Evolutionary conservation across 2,329 filamentous ascomycete genomes (phyloP), one percentile per base, ranked within the genome.

Genomic region (Malbranchea zuffiana): DNA sequence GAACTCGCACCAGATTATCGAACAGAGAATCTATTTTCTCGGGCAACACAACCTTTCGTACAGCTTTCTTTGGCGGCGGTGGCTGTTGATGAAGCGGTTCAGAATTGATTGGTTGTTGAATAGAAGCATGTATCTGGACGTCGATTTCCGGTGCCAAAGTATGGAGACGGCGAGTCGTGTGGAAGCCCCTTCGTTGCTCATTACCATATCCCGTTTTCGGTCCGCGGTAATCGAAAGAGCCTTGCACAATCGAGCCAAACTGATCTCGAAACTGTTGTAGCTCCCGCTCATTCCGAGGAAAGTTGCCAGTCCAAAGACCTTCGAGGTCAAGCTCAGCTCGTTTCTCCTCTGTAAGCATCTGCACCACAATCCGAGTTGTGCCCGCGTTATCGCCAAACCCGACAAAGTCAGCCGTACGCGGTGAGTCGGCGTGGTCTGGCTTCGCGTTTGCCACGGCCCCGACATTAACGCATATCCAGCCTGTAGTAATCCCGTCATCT

Each of bases 391-490:
- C 64, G 1, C 85, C 83, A 52, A 95, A 95, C 0, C 88, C 88
- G 21, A 85, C 78, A 40, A 87, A 75, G 4, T 44, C 50, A n/a
- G n/a, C n/a, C n/a, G n/a, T n/a, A 11, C 32, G 34, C 12, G 32
- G 33, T 17, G 35, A 32, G 21, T 18, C 10, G 10, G 11, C 25
- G 3, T 34, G 33, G 7, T 46, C 44, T 11, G 53, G 49, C 15
- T 45, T 49, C 8, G 69, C 65, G 15, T 72, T 71, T 28, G 80
- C 74, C 1, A 85, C 69, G 11, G 73, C 74, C 3, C 83, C 84
- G 6, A 90, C 72, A 54, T 94, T 92, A 43, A 96, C 82, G 59
- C 90, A 98, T 13, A 98, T 81, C 90, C 90, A 98, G 6, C 86
- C 87, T 1, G 88, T 95, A 8, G 81, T 79, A 35, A 94, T 82